Base-by-base conservation (phyloP, 2,329 filamentous ascomycete genomes). In the Epichloe gansuensis region DNA sequence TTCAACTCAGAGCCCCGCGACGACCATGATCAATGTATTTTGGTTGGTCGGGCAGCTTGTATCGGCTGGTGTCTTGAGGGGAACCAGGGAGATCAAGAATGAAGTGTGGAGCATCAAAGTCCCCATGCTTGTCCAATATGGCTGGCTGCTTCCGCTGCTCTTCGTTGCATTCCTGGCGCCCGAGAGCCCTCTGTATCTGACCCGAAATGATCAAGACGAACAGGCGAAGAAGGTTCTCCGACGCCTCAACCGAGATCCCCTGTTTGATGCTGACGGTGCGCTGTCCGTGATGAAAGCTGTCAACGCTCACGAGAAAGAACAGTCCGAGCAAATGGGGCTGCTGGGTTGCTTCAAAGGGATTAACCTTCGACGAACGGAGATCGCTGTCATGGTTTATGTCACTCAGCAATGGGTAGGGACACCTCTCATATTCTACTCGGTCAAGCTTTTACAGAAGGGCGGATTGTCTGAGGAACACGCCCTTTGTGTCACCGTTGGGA, bases 371-470 rank as follows among this genome's bases (percentile, higher is more conserved):
- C 62, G 68, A 39, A 71, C 68, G 5, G 67, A 69, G 58, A 68
- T 70, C 37, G 63, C 66, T 39, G 63, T 67, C 61, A 75, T 77
- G 69, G 71, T 73, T 17, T 78, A 74, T 72, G 71, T 74, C 0
- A 76, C 76, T 13, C 76, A 79, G 56, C 77, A 76, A 53, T 63
- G 77, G 2, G 73, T 73, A 52, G 75, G 76, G 45, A 74, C 74
- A 52, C 71, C 73, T 2, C 75, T 80, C 60, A 75, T 75, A 28
- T 70, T 71, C 50, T 79, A 76, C 59, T 75, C 73, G 2, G 75
- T 75, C 9, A 77, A 78, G 58, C 64, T 70, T 52, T 74, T 78
- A 54, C 65, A 75, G 54, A 73, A 77, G 60, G 75, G 73, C 3
- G 75, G 75, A 6, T 62, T 78, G 25, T 57, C 57, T 5, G 59